Base-by-base conservation (phyloP, 2,329 filamentous ascomycete genomes). In the Hypoxylon sp. region DNA sequence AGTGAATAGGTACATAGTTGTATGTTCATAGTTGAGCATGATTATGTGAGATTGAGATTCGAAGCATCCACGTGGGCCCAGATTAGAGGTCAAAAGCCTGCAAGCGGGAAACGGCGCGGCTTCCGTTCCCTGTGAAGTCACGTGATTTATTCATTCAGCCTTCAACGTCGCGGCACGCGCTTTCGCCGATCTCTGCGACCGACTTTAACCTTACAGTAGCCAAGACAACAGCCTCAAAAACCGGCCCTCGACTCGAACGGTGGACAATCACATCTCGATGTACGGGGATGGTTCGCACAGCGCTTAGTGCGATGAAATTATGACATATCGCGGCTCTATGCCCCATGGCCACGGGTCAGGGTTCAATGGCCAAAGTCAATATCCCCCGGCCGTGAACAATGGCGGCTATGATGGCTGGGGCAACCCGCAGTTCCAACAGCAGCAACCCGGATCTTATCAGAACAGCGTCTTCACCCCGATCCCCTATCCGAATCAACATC, bases 311-410 rank as follows among this genome's bases (percentile, higher is more conserved):
- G 60, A 74, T 72, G 72, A 71, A 74, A 75, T 73, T 72, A 77
- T 77, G 75, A 77, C 74, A 69, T 77, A 76, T 73, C 74, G 73
- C 55, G 74, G 73, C 68, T 72, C 72, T 40, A 59, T 72, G 44
- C 75, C 75, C 68, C 69, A 70, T 63, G 72, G 71, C 59, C 73
- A 75, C 48, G 74, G 73, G 70, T 72, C 72, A 67, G 73, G 68
- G 65, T 74, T 72, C 58, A 73, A 75, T 70, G 72, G 68, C 66
- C 71, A 70, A 50, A 59, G 56, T 44, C 66, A 72, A 57, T 74
- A 73, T 66, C 64, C 66, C 38, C 59, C 65, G 67, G 62, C 52
- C 51, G 61, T 68, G 63, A 71, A 71, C 30, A 65, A 72, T 16
- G 54, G 56, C 55, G 64, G 70, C 61, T 72, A 70, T 45, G 72